These are phyloP conservation scores for Macrolepiota dolichaula DNA, from an alignment of 768 basidiomycete species.

Conservation along the genomic window DNA sequence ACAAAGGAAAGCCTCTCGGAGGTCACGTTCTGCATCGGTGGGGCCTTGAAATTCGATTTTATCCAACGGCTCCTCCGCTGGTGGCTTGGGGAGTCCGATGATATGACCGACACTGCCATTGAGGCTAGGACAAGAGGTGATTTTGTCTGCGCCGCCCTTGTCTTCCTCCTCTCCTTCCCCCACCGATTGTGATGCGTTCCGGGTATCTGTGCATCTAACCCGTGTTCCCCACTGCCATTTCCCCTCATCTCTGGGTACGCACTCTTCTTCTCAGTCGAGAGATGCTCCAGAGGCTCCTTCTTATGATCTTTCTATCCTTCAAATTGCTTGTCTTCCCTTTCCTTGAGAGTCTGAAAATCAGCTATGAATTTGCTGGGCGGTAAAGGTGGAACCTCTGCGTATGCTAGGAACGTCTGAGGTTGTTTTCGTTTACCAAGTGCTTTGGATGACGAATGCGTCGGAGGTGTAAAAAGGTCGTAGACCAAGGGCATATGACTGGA, in stretches of 20 bases:
- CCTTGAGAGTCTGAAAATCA: not conserved
- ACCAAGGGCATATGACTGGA: not conserved
- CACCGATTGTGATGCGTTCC: not conserved
- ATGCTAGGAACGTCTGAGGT: not conserved
- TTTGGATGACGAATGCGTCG: not conserved
- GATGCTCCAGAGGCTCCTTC: not conserved
- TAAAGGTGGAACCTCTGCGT: conserved; percentile 1
- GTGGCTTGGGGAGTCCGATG: not conserved
- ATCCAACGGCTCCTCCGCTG: not conserved
- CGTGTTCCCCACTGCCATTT: not conserved
- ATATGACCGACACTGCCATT: not conserved
- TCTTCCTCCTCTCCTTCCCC: not conserved
- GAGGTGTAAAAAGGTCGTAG: not conserved
- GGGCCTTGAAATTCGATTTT: not conserved
- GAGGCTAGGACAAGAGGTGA: no score
- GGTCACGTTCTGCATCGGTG: not conserved
- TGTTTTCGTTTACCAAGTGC: not conserved
- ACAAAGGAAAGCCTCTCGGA: not conserved
- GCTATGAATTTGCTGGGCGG: not conserved
- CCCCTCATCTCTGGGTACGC: not conserved
- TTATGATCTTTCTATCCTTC: not conserved
- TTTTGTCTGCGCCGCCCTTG: not conserved
- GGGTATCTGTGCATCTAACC: not conserved
- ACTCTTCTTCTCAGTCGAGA: not conserved
- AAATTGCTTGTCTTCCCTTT: not conserved